Evolutionary conservation across 805 yeast species (phyloP).

Genomic region (Metschnikowia picachoensis): DNA sequence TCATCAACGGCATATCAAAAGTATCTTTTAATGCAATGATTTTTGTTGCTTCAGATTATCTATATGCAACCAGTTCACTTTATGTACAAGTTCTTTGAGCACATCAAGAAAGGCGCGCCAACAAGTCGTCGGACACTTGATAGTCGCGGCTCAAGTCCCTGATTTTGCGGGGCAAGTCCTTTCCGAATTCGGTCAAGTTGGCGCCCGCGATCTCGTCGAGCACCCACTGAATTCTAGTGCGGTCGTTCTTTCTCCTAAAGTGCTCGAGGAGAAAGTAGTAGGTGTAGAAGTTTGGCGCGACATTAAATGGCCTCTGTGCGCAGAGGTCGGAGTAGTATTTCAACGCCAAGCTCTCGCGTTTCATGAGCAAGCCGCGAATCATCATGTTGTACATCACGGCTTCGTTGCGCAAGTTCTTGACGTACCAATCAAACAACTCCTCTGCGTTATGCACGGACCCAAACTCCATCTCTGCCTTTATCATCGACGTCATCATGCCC

Average conservation of each 20-base stretch:
- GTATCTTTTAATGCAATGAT: no score
- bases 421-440: conserved; percentile 31
- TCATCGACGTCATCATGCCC: conserved; percentile 43
- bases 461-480: conserved; percentile 42
- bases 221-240: conserved; percentile 29
- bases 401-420: conserved; percentile 32
- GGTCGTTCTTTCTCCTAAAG: conserved; percentile 31
- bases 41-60: no score
- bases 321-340: conserved; percentile 37
- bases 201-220: conserved; percentile 35
- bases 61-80: no score
- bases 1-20: no score
- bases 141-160: conserved; percentile 13
- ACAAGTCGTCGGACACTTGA: conserved; percentile 18
- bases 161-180: conserved; percentile 36
- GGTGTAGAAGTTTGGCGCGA: conserved; percentile 47
- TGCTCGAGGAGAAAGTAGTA: conserved; percentile 44
- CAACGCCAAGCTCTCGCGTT: conserved; percentile 37
- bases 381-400: conserved; percentile 41
- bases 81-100: conserved; percentile 4
- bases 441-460: conserved; percentile 36
- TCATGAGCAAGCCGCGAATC: conserved; percentile 28
- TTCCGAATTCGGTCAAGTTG: conserved; percentile 33
- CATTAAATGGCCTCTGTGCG: conserved; percentile 18
- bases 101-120: conserved; percentile 4